A percentile compares a stretch with the other conserved stretches of the same genome.
Evolutionary conservation across 768 basidiomycete genomes (phyloP).

Genomic region (Lactarius hatsudake): DNA sequence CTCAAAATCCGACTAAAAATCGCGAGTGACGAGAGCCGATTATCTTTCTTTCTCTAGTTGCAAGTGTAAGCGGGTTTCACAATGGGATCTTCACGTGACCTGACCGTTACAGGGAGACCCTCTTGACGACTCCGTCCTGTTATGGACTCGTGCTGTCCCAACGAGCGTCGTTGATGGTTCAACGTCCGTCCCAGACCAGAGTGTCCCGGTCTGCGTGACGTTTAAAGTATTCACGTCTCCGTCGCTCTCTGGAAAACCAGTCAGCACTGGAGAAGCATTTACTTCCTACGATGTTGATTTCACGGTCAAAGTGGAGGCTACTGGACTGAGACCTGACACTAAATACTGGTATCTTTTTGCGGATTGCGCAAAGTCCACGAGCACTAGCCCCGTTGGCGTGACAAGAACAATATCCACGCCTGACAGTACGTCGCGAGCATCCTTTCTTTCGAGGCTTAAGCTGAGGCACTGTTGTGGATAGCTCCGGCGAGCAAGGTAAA

Average conservation of each 20-base stretch:
- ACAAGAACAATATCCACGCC: constrained; percentile 51
- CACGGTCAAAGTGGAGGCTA: constrained; percentile 59
- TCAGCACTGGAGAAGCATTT: constrained; percentile 49
- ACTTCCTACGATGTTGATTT: constrained; percentile 58
- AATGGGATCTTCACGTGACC: background rate
- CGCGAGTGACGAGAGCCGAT: background rate
- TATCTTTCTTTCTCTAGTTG: constrained; percentile 39
- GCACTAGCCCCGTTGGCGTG: constrained; percentile 46
- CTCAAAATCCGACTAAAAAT: background rate
- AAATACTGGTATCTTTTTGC: constrained; percentile 55
- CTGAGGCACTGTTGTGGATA: constrained; percentile 23
- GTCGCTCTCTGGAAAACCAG: constrained; percentile 36
- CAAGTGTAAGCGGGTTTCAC: constrained; percentile 41
- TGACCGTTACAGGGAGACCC: constrained; percentile 47
- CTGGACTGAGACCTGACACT: constrained; percentile 47
- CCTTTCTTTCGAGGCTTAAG: background rate
- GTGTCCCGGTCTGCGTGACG: constrained; percentile 49
- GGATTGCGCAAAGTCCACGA: constrained; percentile 48
- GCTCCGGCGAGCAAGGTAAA: constrained; percentile 48
- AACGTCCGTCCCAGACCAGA: constrained; percentile 41
- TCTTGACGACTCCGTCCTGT: constrained; percentile 49
- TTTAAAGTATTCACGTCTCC: constrained; percentile 44
- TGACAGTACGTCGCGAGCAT: constrained; percentile 38
- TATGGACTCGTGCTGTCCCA: constrained; percentile 57
- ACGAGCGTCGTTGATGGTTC: constrained; percentile 31